Conservation (phyloP, 768 basidiomycete genomes). For the Boletus rufocinnamomeus region DNA sequence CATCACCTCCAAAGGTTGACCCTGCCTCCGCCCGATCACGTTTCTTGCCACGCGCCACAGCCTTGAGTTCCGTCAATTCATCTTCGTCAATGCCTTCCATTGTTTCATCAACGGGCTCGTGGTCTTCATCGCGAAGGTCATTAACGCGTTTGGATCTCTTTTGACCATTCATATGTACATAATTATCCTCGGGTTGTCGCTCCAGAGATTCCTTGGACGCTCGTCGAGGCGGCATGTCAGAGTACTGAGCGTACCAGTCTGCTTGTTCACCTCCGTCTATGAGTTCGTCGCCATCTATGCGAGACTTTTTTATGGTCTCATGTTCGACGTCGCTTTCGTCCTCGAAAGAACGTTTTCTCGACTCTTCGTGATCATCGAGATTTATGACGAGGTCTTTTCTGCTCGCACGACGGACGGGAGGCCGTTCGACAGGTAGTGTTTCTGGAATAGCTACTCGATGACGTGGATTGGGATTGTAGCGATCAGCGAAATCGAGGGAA, state of each 20-base stretch:
- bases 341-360: slow-evolving; percentile 46
- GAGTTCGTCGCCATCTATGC: slow-evolving; percentile 50
- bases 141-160: slow-evolving; percentile 41
- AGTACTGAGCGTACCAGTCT: slow-evolving; percentile 40
- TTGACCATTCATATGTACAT: slow-evolving; percentile 38
- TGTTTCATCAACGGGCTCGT: slow-evolving; percentile 36
- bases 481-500: slow-evolving; percentile 37
- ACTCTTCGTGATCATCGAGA: slow-evolving; percentile 28
- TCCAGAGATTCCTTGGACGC: slow-evolving; percentile 53
- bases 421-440: slow-evolving; percentile 18
- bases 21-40: slow-evolving; percentile 75
- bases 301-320: slow-evolving; percentile 52
- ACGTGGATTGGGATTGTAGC: slow-evolving; percentile 38
- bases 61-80: slow-evolving; percentile 40
- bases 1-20: slow-evolving; percentile 67
- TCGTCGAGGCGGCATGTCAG: slow-evolving; percentile 34
- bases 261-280: slow-evolving; percentile 52
- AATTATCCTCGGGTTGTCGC: slow-evolving; percentile 44
- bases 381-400: slow-evolving; percentile 33
- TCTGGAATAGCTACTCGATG: slow-evolving; percentile 12
- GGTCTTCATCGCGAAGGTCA: slow-evolving; percentile 55
- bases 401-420: slow-evolving; percentile 32
- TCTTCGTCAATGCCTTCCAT: slow-evolving; percentile 46
- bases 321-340: slow-evolving; percentile 46
- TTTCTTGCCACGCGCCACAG: slow-evolving; percentile 59